Evolutionary conservation across 306 rosid species (phyloP).

Genomic region (Begonia masoniana): DNA sequence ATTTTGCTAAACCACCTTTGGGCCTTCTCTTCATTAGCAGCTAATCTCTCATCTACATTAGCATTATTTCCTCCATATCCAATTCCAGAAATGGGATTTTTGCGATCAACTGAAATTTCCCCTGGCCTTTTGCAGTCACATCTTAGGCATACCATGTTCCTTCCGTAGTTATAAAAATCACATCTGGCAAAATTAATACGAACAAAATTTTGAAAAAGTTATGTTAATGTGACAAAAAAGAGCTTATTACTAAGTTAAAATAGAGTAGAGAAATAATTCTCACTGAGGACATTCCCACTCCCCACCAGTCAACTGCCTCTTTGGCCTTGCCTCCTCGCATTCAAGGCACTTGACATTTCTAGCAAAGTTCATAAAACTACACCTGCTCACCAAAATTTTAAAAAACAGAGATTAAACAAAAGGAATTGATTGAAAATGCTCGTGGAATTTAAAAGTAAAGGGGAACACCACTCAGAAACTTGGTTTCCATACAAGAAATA

Average conservation of each 20-base stretch:
- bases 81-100: conserved; percentile 20
- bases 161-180: conserved; percentile 74
- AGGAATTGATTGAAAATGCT: not conserved
- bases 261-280: conserved; percentile 20
- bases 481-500: too few relatives aligned
- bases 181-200: conserved; percentile 41
- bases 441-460: too few relatives aligned
- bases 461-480: too few relatives aligned
- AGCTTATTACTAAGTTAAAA: not conserved
- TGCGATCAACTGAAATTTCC: conserved; percentile 25
- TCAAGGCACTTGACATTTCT: conserved; percentile 76
- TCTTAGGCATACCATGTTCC: conserved; percentile 61
- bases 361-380: conserved; percentile 95
- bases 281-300: conserved; percentile 99
- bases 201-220: conserved; percentile 4
- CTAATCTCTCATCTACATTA: conserved; percentile 41
- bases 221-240: not conserved
- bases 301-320: conserved; percentile 70
- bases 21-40: conserved; percentile 88
- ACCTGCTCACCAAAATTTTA: conserved; percentile 38
- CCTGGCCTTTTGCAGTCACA: conserved; percentile 90
- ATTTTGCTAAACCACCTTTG: conserved; percentile 84
- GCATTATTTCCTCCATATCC: conserved; percentile 26
- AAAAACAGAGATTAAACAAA: not conserved
- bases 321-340: conserved; percentile 84